Evolutionary conservation across 768 basidiomycete genomes (phyloP).

Genomic region (Tulasnella sp.): DNA sequence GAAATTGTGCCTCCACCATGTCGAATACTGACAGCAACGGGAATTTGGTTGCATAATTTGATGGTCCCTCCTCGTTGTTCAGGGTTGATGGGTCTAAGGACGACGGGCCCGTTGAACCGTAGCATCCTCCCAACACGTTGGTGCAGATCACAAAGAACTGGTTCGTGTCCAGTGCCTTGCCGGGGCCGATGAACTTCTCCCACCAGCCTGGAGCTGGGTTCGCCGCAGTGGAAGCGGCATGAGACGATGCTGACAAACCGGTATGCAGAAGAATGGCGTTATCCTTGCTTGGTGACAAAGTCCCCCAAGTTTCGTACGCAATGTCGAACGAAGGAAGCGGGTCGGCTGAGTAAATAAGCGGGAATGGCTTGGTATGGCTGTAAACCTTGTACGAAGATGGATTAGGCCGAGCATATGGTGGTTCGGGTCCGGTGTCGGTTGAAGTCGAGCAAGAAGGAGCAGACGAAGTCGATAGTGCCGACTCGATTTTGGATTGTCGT

Average conservation of each 20-base stretch:
- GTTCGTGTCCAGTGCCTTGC: conserved; percentile 88
- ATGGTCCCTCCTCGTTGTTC: conserved; percentile 49
- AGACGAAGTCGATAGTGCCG: conserved; percentile 35
- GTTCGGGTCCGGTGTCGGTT: conserved; percentile 67
- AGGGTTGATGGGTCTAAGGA: conserved; percentile 60
- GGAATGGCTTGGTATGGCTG: conserved; percentile 58
- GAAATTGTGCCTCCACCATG: conserved; percentile 93
- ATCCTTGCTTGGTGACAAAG: conserved; percentile 66
- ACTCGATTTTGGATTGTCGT: conserved; percentile 56
- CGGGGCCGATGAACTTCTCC: conserved; percentile 97
- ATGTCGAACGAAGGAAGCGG: conserved; percentile 69
- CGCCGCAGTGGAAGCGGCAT: conserved; percentile 74
- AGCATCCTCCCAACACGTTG: conserved; percentile 96
- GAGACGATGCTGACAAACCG: conserved; percentile 91
- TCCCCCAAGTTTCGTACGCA: conserved; percentile 98
- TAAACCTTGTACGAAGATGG: conserved; percentile 71
- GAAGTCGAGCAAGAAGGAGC: neutral
- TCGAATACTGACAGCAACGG: conserved; percentile 92
- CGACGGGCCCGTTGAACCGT: conserved; percentile 94
- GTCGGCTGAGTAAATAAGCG: conserved; percentile 57
- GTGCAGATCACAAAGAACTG: conserved; percentile 92
- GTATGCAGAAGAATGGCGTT: conserved; percentile 96
- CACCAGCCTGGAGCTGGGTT: conserved; percentile 94
- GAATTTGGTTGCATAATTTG: conserved; percentile 77
- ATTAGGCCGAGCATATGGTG: conserved; percentile 73